Evolutionary conservation across 805 yeast species (phyloP).

Genomic region (Ogataea naganishii): DNA sequence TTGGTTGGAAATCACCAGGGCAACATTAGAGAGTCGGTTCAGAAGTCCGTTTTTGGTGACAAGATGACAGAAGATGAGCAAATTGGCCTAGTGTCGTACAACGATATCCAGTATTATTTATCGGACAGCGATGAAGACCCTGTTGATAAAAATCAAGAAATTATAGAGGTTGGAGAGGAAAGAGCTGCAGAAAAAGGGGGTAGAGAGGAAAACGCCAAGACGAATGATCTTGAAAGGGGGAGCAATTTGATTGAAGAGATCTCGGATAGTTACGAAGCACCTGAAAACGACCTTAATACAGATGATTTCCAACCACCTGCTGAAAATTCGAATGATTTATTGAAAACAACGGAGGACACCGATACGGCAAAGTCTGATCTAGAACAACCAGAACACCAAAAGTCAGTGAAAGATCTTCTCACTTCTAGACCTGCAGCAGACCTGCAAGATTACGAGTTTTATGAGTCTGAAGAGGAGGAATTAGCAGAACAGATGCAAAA

Average conservation of each 20-base stretch:
- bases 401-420: too few relatives aligned
- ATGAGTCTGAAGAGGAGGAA: slow-evolving; percentile 70
- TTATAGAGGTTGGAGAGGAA: slow-evolving; percentile 2
- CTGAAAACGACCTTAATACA: too few relatives aligned
- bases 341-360: too few relatives aligned
- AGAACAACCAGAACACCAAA: too few relatives aligned
- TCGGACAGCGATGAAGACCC: slow-evolving; percentile 11
- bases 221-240: not conserved
- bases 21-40: slow-evolving; percentile 11
- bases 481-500: slow-evolving; percentile 50
- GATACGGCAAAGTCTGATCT: too few relatives aligned
- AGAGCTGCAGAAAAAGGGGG: slow-evolving; percentile 7
- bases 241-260: not conserved
- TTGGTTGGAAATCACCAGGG: slow-evolving; percentile 7
- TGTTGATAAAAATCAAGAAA: slow-evolving; percentile 10
- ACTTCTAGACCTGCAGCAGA: too few relatives aligned
- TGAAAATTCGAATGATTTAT: too few relatives aligned
- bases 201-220: slow-evolving; percentile 22
- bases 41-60: slow-evolving; percentile 14
- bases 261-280: too few relatives aligned
- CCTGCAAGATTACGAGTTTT: slow-evolving; percentile 61
- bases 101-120: slow-evolving; percentile 31
- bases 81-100: slow-evolving; percentile 44
- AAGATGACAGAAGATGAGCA: slow-evolving; percentile 29
- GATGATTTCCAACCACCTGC: too few relatives aligned